Evolutionary conservation across 1,284 basidiomycete genomes (phyloP).

Genomic region (Cyathus pygmaeus): DNA sequence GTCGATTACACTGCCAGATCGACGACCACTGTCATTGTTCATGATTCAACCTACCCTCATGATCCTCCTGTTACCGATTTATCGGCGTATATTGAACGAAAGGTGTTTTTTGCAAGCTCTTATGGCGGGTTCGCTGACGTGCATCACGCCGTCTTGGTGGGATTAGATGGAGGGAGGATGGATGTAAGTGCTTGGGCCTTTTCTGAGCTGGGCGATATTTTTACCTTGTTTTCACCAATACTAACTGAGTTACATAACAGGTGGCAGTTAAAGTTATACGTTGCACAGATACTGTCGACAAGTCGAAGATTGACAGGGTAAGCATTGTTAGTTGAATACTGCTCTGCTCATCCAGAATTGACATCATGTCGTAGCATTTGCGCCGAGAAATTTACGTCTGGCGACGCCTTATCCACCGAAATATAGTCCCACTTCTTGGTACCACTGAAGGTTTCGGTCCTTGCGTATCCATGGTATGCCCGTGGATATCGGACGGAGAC

Average conservation of each 20-base stretch:
- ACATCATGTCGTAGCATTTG: background rate
- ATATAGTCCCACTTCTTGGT: constrained; percentile 31
- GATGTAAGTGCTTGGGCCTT: background rate
- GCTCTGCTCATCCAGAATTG: background rate
- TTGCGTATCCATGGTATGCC: constrained; percentile 35
- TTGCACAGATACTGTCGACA: background rate
- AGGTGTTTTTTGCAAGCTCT: background rate
- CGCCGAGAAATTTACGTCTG: constrained; percentile 30
- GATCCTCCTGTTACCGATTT: background rate
- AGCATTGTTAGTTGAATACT: background rate
- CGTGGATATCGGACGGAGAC: constrained; percentile 35
- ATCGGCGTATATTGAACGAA: background rate
- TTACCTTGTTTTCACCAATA: background rate
- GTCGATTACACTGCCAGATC: too few relatives aligned
- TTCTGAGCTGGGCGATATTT: too few relatives aligned
- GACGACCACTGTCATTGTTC: too few relatives aligned
- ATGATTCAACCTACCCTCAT: too few relatives aligned
- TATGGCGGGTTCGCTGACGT: constrained; percentile 2
- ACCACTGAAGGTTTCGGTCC: constrained; percentile 28
- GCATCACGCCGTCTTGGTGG: background rate
- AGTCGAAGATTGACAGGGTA: constrained; percentile 5
- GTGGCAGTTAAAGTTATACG: constrained; percentile 5
- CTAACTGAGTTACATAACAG: too few relatives aligned
- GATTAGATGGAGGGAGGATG: background rate
- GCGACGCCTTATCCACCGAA: constrained; percentile 30